A percentile compares a stretch with the other conserved stretches of the same genome.
These are phyloP conservation scores for Pseudotulostoma volvatum DNA, from an alignment of 495 filamentous ascomycete genomes.

Conservation along the genomic window DNA sequence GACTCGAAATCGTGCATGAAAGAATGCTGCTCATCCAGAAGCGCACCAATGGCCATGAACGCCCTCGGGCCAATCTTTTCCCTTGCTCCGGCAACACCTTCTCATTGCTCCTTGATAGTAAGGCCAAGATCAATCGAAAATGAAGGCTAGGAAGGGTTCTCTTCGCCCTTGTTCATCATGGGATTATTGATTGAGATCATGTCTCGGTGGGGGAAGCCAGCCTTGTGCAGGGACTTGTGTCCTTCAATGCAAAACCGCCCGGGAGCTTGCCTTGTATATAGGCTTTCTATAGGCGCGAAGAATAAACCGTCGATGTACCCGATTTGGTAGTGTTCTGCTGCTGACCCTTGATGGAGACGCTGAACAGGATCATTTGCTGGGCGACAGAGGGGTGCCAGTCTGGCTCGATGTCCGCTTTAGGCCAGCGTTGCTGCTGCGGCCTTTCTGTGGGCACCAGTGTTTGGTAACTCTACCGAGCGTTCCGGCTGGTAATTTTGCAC, in stretches of 20 bases:
- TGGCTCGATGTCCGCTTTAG: conserved; percentile 4
- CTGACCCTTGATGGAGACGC: conserved; percentile 5
- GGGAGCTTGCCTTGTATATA: conserved; percentile 27
- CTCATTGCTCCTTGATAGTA: conserved; percentile 10
- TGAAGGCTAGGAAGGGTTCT: conserved; percentile 11
- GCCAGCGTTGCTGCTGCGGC: no score
- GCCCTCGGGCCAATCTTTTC: conserved; percentile 19
- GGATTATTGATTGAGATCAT: no score
- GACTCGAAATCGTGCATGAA: conserved; percentile 29
- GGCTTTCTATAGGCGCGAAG: conserved; percentile 22
- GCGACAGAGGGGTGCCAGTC: conserved; percentile 12
- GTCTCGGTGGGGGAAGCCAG: conserved; percentile 13
- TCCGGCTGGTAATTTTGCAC: conserved; percentile 2
- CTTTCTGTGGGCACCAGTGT: no score
- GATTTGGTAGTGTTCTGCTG: no score
- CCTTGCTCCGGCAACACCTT: conserved; percentile 10
- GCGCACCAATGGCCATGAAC: conserved; percentile 17
- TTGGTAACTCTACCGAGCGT: no score
- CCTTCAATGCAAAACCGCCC: conserved; percentile 19
- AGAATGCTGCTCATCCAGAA: conserved; percentile 12
- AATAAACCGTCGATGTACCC: conserved; percentile 26
- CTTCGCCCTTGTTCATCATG: conserved; percentile 20
- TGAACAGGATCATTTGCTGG: conserved; percentile 19
- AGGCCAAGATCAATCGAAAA: conserved; percentile 23
- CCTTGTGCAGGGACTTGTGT: conserved; percentile 15